phyloP scores from a whole-genome alignment of 768 basidiomycete genomes.

The Lactarius sp. region DNA sequence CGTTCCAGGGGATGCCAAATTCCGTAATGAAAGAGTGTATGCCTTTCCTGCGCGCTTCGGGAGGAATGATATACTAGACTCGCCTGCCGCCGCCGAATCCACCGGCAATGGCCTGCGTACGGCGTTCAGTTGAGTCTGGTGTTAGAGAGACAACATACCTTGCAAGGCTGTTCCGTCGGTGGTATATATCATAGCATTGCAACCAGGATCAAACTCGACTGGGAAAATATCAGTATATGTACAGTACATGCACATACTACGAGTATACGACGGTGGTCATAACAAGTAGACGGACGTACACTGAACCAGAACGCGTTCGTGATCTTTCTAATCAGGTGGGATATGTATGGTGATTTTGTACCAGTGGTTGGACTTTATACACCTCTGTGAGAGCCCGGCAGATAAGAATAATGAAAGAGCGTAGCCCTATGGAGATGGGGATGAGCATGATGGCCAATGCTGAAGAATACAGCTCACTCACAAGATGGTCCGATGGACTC shows the following conservation, averaged over 20 bases:
- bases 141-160: conserved; percentile 10
- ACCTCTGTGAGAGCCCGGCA: conserved; percentile 4
- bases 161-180: conserved; percentile 38
- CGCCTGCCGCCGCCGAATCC: conserved; percentile 57
- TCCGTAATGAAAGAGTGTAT: conserved; percentile 64
- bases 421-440: conserved; percentile 18
- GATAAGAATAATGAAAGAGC: neutral
- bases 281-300: conserved; percentile 41
- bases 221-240: neutral
- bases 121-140: neutral
- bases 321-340: conserved; percentile 71
- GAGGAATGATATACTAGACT: too few relatives aligned
- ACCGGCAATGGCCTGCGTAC: conserved; percentile 76
- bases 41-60: conserved; percentile 50
- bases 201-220: conserved; percentile 47
- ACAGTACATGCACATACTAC: too few relatives aligned
- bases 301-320: conserved; percentile 69
- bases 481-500: conserved; percentile 70
- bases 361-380: conserved; percentile 69
- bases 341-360: conserved; percentile 45
- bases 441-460: conserved; percentile 17
- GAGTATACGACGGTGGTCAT: neutral
- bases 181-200: conserved; percentile 86
- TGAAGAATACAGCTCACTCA: conserved; percentile 45
- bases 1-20: conserved; percentile 70